Evolutionary conservation across 31 red algal genomes (phyloP), one percentile per base, ranked within the genome.

Genomic region (Asparagopsis taxiformis): DNA sequence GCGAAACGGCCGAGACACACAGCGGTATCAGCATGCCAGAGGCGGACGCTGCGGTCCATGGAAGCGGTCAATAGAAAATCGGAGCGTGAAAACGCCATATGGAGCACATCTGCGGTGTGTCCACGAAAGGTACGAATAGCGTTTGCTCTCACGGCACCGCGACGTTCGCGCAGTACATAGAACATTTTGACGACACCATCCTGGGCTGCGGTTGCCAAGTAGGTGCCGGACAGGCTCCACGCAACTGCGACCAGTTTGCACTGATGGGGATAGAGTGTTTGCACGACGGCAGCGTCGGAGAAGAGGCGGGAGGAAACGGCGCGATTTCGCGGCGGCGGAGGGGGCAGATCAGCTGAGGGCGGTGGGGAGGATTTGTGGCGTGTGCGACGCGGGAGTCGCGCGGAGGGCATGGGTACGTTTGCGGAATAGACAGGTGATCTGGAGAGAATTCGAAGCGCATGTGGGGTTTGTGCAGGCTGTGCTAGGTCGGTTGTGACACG

Each of bases 31-130:
- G 75, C 53, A 72, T 97, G 93, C 93, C 93, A 97, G 20, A 97
- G 74, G 0, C 93, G 65, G 0, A 88, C 93, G 10, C 74, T 85
- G 34, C 80, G 78, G 80, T 97, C 93, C 88, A 92, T 92, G 1
- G 74, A 82, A 11, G 80, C 87, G 38, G 83, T 80, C 16, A 90
- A 28, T 19, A 97, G 51, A 41, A 97, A 92, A 24, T 87, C 63
- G 25, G 72, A 58, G 17, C 39, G 29, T 0, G 82, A 82, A 77
- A 89, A 97, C 0, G 50, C 34, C 32, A 97, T 32, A 41, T 79
- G 72, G 29, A 97, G 36, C 5, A 92, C 77, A 54, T 91, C 93
- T 20, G 77, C 82, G 31, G 55, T 74, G 66, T 97, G 93, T 2
- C 82, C 93, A 1, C 32, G 34, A 31, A 87, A 84, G 41, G 59